These are phyloP conservation scores for Mycena crocata DNA, from an alignment of 768 basidiomycete genomes.

Conservation along the genomic window DNA sequence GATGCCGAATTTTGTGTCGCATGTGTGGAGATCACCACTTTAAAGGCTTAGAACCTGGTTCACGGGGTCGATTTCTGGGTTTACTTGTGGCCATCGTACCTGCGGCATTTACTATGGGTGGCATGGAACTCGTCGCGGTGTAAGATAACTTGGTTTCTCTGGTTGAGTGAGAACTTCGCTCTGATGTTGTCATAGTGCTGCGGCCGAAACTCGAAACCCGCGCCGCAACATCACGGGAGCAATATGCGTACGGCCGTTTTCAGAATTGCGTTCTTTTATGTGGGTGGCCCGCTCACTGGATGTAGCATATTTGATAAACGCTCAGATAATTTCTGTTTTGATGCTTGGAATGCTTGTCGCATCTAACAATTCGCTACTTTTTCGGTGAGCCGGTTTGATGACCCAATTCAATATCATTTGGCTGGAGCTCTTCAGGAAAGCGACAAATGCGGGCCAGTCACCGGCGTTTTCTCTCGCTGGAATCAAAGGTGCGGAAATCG, in stretches of 20 bases:
- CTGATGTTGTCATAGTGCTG: background rate
- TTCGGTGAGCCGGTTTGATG: constrained; percentile 35
- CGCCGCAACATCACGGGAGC: background rate
- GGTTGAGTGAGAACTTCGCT: background rate
- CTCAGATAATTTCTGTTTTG: background rate
- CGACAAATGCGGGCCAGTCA: constrained; percentile 16
- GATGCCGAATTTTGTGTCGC: too few species aligned
- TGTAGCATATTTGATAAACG: background rate
- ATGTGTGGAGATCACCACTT: too few species aligned
- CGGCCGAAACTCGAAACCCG: background rate
- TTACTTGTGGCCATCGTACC: background rate
- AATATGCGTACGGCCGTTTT: background rate
- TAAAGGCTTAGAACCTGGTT: background rate
- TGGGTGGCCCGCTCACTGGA: background rate
- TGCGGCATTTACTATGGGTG: constrained; percentile 6
- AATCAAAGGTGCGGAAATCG: constrained; percentile 50
- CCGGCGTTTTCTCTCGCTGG: constrained; percentile 65
- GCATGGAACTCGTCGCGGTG: background rate
- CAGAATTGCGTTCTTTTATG: background rate
- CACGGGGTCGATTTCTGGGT: background rate
- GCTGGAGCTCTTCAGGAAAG: background rate
- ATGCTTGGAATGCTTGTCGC: constrained; percentile 67
- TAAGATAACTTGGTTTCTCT: background rate
- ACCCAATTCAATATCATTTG: background rate
- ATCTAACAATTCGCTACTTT: constrained; percentile 56